These are phyloP conservation scores for Durotheca rogersii DNA, from an alignment of 495 filamentous ascomycete genomes.

Conservation along the genomic window DNA sequence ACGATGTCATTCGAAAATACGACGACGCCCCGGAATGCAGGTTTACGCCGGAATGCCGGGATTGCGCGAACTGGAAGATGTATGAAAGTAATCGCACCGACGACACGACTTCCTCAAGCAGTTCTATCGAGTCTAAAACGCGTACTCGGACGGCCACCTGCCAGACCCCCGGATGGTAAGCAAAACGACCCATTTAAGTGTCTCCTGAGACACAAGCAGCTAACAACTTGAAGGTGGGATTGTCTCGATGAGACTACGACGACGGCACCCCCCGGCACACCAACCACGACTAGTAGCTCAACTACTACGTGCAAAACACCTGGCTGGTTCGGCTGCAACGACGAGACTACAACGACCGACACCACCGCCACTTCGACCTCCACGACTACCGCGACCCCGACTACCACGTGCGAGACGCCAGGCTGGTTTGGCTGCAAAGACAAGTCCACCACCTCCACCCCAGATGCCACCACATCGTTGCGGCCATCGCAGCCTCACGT, in stretches of 20 bases:
- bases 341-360: slow-evolving; percentile 53
- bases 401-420: slow-evolving; percentile 60
- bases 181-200: not conserved
- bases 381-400: slow-evolving; percentile 46
- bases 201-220: not conserved
- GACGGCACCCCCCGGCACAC: slow-evolving; percentile 47
- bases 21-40: slow-evolving; percentile 73
- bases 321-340: slow-evolving; percentile 71
- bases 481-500: slow-evolving; percentile 32
- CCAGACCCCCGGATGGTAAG: slow-evolving; percentile 76
- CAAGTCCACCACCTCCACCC: slow-evolving; percentile 37
- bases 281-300: slow-evolving; percentile 42
- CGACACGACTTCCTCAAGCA: slow-evolving; percentile 59
- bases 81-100: slow-evolving; percentile 86
- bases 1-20: slow-evolving; percentile 80
- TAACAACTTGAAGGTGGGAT: slow-evolving; percentile 51
- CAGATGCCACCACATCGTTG: slow-evolving; percentile 26
- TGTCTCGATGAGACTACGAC: slow-evolving; percentile 62
- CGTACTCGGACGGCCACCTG: slow-evolving; percentile 79
- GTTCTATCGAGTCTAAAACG: slow-evolving; percentile 58
- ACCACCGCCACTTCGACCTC: slow-evolving; percentile 49
- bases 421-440: slow-evolving; percentile 64
- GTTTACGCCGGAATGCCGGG: slow-evolving; percentile 72
- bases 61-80: slow-evolving; percentile 93
- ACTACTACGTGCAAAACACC: slow-evolving; percentile 56